Conservation (phyloP, 768 basidiomycete species). For the Suillus fuscotomentosus region DNA sequence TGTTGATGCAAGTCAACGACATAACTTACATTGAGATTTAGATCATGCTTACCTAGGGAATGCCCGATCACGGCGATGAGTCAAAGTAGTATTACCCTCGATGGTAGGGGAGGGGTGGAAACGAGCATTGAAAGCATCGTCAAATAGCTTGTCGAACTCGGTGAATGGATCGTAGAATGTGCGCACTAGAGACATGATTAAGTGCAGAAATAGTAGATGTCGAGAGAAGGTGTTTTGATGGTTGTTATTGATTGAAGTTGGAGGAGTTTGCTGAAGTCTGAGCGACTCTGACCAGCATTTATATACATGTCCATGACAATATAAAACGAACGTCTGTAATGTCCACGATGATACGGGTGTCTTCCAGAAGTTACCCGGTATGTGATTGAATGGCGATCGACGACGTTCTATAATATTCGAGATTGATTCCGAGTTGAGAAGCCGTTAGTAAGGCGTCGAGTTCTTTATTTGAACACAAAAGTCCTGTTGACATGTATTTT, state of each 20-base stretch:
- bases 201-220: background rate
- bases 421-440: background rate
- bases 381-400: background rate
- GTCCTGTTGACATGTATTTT: background rate
- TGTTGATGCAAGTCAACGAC: background rate
- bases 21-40: background rate
- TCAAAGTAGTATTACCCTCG: slow-evolving; percentile 12
- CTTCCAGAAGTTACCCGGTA: background rate
- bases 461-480: background rate
- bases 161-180: slow-evolving; percentile 35
- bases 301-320: background rate
- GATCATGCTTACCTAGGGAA: slow-evolving; percentile 28
- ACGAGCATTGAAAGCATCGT: slow-evolving; percentile 32
- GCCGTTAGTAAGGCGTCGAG: background rate
- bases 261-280: background rate
- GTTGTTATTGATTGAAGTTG: background rate
- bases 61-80: background rate
- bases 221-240: background rate
- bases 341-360: background rate
- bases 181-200: slow-evolving; percentile 23
- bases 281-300: background rate
- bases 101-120: slow-evolving; percentile 15
- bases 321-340: background rate
- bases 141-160: slow-evolving; percentile 43
- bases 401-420: background rate